Percentiles rank a stretch among this genome's conserved stretches.
phyloP scores from a whole-genome alignment of 164 flowering plant species.

The Magnolia officinalis region DNA sequence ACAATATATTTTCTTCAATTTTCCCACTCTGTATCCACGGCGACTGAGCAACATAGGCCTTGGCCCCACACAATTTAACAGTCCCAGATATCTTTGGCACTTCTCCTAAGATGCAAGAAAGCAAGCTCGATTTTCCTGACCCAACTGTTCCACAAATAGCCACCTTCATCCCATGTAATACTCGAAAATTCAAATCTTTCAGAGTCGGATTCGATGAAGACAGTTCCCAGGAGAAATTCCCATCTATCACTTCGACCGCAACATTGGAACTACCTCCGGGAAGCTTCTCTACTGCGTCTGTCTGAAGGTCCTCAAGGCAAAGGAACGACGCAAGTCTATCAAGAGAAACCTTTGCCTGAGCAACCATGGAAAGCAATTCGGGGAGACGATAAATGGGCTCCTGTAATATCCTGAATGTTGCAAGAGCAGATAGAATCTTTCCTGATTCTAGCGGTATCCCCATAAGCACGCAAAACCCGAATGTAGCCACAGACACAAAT shows the following conservation, averaged over 20 bases:
- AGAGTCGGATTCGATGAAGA: constrained; percentile 30
- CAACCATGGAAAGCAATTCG: constrained; percentile 52
- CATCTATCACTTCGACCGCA: constrained; percentile 53
- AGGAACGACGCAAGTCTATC: constrained; percentile 62
- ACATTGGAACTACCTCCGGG: constrained; percentile 36
- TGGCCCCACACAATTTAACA: constrained; percentile 47
- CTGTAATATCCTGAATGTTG: constrained; percentile 68
- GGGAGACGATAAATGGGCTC: constrained; percentile 63
- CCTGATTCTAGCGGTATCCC: constrained; percentile 67
- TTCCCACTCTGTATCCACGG: constrained; percentile 93
- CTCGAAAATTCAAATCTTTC: constrained; percentile 36
- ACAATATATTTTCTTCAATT: constrained; percentile 77
- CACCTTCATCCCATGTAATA: constrained; percentile 40
- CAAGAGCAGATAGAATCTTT: constrained; percentile 67
- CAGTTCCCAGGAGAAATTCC: constrained; percentile 28
- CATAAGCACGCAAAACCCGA: constrained; percentile 49
- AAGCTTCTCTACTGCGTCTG: constrained; percentile 41
- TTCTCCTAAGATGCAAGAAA: constrained; percentile 60
- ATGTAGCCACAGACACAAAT: constrained; percentile 58
- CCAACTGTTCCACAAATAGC: constrained; percentile 66
- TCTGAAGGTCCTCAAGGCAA: constrained; percentile 44
- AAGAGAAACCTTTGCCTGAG: constrained; percentile 67
- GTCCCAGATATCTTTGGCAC: constrained; percentile 41
- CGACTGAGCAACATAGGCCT: constrained; percentile 82
- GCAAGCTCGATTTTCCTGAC: constrained; percentile 58